Evolutionary conservation across 78 protist species (phyloP).

Genomic region (Monosiga brevicollis): DNA sequence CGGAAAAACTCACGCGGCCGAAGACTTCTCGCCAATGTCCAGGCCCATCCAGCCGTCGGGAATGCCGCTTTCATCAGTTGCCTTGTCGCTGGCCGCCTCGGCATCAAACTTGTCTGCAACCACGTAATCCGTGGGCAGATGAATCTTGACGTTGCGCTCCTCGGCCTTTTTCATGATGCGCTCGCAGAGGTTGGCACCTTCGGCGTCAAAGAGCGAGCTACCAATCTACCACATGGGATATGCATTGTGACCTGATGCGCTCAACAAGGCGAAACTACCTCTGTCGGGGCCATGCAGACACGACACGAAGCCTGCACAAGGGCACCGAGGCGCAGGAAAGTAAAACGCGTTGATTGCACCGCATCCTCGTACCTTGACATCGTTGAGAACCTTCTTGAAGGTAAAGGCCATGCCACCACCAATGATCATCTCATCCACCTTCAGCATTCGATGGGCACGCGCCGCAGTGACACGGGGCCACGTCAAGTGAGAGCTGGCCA

Average conservation of each 20-base stretch:
- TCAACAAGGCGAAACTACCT: too few relatives aligned
- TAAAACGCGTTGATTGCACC: too few relatives aligned
- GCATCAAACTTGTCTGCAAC: constrained; percentile 46
- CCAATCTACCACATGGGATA: constrained; percentile 73
- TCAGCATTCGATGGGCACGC: too few relatives aligned
- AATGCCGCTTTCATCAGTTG: constrained; percentile 54
- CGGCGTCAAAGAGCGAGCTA: constrained; percentile 70
- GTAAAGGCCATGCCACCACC: constrained; percentile 99
- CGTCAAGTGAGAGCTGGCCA: too few relatives aligned
- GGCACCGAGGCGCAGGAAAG: too few relatives aligned
- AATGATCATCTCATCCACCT: constrained; percentile 87
- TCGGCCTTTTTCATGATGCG: constrained; percentile 72
- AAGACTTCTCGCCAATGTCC: constrained; percentile 93
- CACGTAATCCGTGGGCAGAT: constrained; percentile 87
- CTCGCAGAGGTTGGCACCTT: constrained; percentile 70
- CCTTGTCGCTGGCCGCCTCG: constrained; percentile 9
- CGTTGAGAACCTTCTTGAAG: constrained; percentile 76
- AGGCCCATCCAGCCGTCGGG: constrained; percentile 95
- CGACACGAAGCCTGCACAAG: too few relatives aligned
- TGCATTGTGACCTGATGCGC: too few relatives aligned
- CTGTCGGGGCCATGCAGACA: too few relatives aligned
- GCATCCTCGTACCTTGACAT: constrained; percentile 3
- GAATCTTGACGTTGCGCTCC: constrained; percentile 39
- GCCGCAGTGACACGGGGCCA: too few relatives aligned
- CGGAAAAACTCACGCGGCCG: constrained; percentile 17